Evolutionary conservation across 495 filamentous ascomycete genomes (phyloP), one percentile per base, ranked within the genome.

Genomic region (Penicillium lividum): DNA sequence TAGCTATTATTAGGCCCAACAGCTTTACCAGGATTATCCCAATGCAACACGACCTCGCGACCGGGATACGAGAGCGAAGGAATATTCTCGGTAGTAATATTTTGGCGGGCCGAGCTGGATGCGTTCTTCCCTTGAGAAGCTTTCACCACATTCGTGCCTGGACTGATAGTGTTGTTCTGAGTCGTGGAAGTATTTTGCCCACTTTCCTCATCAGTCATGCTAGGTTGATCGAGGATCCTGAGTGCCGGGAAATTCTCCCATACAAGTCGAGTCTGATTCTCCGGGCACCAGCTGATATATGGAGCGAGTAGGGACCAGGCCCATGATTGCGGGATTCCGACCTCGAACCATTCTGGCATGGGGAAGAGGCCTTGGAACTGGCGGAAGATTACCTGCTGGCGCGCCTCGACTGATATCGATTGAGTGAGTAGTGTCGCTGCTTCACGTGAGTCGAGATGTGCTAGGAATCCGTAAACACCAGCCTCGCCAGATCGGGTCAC

Each of bases 161-260:
- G 33, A 7, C 47, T 60, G 29, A 71, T 11, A 13, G 71, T 77
- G 49, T 66, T 72, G 63, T 75, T 79, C 18, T 38, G 15, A 47
- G 73, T 63, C 18, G 81, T 84, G 4, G 78, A 76, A 1, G 77
- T 80, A 71, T 88, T 88, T 55, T 81, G 78, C 6, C 58, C 66
- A 11, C 83, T 82, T 54, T 82, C 81, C 38, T 85, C 80, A 71
- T 91, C 93, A 4, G 38, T n/a, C 38, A 40, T 6, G n/a, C 38
- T 40, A 40, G 90, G 86, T 60, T 94, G 86, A 75, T 95, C 93
- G 50, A 88, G 73, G 59, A 96, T 84, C 59, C 77, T 70, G 5
- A 96, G 79, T 0, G 79, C 80, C 0, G 92, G 92, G 78, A 92
- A 96, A 75, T 96, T 97, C 69, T 96, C 89, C 91, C 92, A 96